Evolutionary conservation across 2,329 filamentous ascomycete genomes (phyloP).

Genomic region (Colletotrichum endophyticum): DNA sequence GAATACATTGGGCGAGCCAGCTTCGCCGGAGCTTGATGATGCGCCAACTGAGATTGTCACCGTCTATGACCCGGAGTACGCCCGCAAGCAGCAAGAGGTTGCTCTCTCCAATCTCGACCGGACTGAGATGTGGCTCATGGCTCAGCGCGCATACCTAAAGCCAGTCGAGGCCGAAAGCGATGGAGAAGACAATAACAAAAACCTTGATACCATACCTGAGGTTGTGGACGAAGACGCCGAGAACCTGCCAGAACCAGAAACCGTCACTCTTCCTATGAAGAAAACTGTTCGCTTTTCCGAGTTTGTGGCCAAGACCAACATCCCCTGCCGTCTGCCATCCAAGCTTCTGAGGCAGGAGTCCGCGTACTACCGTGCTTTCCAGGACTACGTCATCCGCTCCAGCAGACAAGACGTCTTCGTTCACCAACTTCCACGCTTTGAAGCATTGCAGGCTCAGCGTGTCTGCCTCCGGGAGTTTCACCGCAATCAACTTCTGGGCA

Average conservation of each 20-base stretch:
- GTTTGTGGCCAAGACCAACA: slow-evolving; percentile 46
- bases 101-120: slow-evolving; percentile 80
- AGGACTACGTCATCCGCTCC: slow-evolving; percentile 71
- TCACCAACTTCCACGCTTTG: slow-evolving; percentile 83
- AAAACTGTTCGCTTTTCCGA: slow-evolving; percentile 81
- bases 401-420: slow-evolving; percentile 79
- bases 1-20: slow-evolving; percentile 33
- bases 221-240: slow-evolving; percentile 33
- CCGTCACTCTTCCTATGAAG: slow-evolving; percentile 50
- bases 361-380: slow-evolving; percentile 89
- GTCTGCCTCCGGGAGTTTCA: slow-evolving; percentile 76
- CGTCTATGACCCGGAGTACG: slow-evolving; percentile 78
- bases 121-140: slow-evolving; percentile 84
- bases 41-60: slow-evolving; percentile 68
- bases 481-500: slow-evolving; percentile 82
- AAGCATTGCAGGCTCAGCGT: slow-evolving; percentile 84
- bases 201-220: slow-evolving; percentile 41
- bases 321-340: slow-evolving; percentile 56
- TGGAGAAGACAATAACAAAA: slow-evolving; percentile 13
- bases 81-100: slow-evolving; percentile 72
- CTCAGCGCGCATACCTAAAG: slow-evolving; percentile 79
- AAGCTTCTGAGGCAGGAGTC: slow-evolving; percentile 67
- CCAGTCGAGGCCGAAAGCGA: slow-evolving; percentile 60
- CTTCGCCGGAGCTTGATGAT: slow-evolving; percentile 58
- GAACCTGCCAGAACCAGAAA: slow-evolving; percentile 31